Evolutionary conservation across 169 alveolate species (phyloP).

Genomic region (Miamiensis avidus): DNA sequence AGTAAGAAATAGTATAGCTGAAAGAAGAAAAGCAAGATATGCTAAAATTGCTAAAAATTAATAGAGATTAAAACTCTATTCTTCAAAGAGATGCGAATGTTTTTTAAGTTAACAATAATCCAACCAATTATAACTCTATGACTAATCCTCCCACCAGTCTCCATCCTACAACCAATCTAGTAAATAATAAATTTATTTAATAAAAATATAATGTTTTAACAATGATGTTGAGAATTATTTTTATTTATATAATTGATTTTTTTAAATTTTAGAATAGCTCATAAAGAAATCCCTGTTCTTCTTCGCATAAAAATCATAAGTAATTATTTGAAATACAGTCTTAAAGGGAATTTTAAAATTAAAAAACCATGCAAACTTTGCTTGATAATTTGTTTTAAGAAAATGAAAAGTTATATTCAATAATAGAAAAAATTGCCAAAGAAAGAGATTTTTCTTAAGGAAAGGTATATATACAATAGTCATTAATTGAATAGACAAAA

Average conservation of each 20-base stretch:
- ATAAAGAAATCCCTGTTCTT: neutral
- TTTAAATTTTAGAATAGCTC: neutral
- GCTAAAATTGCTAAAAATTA: too few relatives aligned
- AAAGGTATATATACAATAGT: neutral
- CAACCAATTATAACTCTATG: too few relatives aligned
- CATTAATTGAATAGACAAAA: too few relatives aligned
- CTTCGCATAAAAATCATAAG: neutral
- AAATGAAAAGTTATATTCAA: neutral
- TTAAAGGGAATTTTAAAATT: neutral
- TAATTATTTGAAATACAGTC: neutral
- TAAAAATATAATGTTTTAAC: too few relatives aligned
- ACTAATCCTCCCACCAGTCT: too few relatives aligned
- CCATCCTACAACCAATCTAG: too few relatives aligned
- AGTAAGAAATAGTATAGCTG: neutral
- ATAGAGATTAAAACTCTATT: neutral
- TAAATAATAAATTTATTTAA: too few relatives aligned
- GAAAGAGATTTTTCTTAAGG: neutral
- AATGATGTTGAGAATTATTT: neutral
- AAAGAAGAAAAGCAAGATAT: neutral
- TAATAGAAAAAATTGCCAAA: neutral
- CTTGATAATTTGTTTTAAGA: neutral
- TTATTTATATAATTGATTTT: too few relatives aligned
- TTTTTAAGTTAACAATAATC: too few relatives aligned
- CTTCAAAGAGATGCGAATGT: neutral
- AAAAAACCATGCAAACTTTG: neutral